phyloP scores from a whole-genome alignment of 2,329 filamentous ascomycete genomes.

The Colletotrichum chrysophilum region DNA sequence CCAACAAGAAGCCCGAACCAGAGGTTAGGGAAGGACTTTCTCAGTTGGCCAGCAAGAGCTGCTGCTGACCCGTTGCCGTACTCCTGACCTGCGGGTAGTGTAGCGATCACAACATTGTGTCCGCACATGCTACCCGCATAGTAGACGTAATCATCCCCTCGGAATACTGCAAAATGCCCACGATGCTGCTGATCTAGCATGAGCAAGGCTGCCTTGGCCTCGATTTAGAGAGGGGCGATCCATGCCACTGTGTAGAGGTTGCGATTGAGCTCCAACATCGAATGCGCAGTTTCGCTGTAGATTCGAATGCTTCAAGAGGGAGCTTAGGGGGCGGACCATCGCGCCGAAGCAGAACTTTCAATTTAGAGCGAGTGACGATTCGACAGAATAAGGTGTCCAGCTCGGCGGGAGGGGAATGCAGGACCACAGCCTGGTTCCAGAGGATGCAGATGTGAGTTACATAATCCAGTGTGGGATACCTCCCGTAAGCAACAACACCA shows the following conservation, averaged over 20 bases:
- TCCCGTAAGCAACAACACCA: background rate
- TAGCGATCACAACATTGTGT: constrained; percentile 40
- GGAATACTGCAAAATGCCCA: constrained; percentile 32
- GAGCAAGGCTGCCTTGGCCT: constrained; percentile 36
- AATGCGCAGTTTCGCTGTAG: no score
- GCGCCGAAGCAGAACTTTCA: no score
- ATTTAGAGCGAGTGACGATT: no score
- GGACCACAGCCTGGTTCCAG: no score
- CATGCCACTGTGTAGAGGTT: constrained; percentile 37
- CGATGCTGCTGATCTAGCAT: constrained; percentile 37
- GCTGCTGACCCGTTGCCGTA: constrained; percentile 39
- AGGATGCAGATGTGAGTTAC: no score
- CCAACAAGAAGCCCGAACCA: constrained; percentile 42
- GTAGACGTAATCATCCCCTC: constrained; percentile 41
- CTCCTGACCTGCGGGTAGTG: constrained; percentile 35
- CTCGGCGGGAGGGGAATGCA: background rate
- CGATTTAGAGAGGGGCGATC: constrained; percentile 42
- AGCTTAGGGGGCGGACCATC: no score
- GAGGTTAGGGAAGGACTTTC: constrained; percentile 37
- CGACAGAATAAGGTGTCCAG: no score
- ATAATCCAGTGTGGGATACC: background rate
- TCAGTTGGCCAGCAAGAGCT: constrained; percentile 37
- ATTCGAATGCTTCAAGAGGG: no score
- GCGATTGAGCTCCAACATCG: background rate
- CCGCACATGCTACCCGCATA: constrained; percentile 38